A percentile compares a stretch with the other conserved stretches of the same genome.
Evolutionary conservation across 495 filamentous ascomycete species (phyloP).

Genomic region (Lophiotrema nucula): DNA sequence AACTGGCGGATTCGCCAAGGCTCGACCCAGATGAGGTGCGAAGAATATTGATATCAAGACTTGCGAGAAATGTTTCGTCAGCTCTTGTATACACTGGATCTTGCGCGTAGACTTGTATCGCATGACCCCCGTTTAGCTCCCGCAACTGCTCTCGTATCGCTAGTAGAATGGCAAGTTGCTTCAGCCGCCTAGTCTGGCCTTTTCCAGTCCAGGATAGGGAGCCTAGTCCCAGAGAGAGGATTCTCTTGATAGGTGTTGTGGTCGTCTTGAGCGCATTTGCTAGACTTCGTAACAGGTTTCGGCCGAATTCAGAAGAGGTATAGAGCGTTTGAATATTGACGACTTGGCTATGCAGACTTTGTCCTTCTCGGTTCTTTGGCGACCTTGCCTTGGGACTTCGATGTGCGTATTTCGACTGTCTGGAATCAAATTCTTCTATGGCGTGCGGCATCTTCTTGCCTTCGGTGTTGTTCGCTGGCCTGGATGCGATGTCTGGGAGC

Average conservation of each 20-base stretch:
- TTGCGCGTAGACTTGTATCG: neutral
- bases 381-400: too few relatives aligned
- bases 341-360: too few relatives aligned
- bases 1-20: neutral
- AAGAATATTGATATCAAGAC: neutral
- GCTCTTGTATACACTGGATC: neutral
- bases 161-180: neutral
- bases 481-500: too few relatives aligned
- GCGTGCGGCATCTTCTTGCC: too few relatives aligned
- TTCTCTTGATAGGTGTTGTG: too few relatives aligned
- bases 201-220: neutral
- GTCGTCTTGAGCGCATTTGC: neutral
- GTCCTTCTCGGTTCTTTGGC: too few relatives aligned
- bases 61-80: neutral
- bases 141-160: neutral
- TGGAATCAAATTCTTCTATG: too few relatives aligned
- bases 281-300: too few relatives aligned
- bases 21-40: neutral
- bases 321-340: too few relatives aligned
- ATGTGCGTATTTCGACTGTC: too few relatives aligned
- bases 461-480: too few relatives aligned
- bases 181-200: neutral
- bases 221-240: neutral
- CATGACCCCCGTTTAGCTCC: neutral
- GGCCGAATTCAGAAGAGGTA: too few relatives aligned